Evolutionary conservation across 2,329 filamentous ascomycete genomes (phyloP).

Genomic region (Cladosporium phlei): DNA sequence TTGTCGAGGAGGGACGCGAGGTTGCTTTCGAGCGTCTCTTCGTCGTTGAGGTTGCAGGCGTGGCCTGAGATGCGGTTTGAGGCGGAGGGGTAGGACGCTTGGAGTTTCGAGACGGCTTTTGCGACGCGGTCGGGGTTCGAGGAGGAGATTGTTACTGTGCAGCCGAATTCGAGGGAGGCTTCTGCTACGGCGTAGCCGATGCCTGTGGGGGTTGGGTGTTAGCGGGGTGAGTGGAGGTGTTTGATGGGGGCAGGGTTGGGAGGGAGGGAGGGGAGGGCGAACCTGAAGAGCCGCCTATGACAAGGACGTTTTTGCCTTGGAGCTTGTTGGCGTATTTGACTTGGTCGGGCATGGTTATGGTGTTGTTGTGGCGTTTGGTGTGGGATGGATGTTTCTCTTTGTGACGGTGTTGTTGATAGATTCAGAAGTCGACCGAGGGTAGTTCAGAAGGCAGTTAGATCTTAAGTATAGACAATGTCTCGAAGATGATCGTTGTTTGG

Average conservation of each 20-base stretch:
- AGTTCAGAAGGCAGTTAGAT: too few species aligned
- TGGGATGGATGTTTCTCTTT: too few species aligned
- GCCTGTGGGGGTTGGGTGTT: slow-evolving; percentile 40
- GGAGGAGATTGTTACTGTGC: slow-evolving; percentile 56
- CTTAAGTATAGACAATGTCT: too few species aligned
- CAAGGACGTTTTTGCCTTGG: slow-evolving; percentile 45
- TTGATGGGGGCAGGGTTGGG: neutral
- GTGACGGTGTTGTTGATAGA: too few species aligned
- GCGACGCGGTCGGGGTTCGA: slow-evolving; percentile 50
- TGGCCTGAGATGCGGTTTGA: slow-evolving; percentile 39
- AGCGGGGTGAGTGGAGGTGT: neutral
- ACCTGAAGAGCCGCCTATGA: slow-evolving; percentile 56
- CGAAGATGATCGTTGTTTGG: too few species aligned
- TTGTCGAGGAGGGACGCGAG: slow-evolving; percentile 44
- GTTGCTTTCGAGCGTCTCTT: slow-evolving; percentile 44
- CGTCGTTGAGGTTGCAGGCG: slow-evolving; percentile 45
- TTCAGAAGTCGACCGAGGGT: too few species aligned
- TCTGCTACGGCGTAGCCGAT: slow-evolving; percentile 60
- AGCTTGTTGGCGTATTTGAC: slow-evolving; percentile 48
- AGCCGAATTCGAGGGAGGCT: slow-evolving; percentile 52
- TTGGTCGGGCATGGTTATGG: slow-evolving; percentile 36
- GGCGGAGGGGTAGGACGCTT: slow-evolving; percentile 40
- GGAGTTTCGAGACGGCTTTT: slow-evolving; percentile 43
- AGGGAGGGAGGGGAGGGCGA: slow-evolving; percentile 7
- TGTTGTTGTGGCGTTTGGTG: neutral